Evolutionary conservation across 2,329 filamentous ascomycete species (phyloP).

Genomic region (Periconia sp.): DNA sequence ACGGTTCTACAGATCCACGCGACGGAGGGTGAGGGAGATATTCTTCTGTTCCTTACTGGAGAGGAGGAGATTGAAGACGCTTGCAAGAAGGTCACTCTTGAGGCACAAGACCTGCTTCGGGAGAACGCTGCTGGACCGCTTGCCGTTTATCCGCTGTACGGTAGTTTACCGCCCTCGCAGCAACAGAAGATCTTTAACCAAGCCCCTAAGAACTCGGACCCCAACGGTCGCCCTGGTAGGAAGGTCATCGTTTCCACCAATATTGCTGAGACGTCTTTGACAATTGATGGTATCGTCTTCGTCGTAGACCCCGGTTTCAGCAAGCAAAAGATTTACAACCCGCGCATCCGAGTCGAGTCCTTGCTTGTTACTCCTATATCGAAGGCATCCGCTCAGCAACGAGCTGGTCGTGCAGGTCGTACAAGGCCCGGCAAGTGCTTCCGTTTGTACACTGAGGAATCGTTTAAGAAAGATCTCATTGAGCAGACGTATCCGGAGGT

Average conservation of each 20-base stretch:
- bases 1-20: slow-evolving; percentile 97
- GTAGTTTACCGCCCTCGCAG: slow-evolving; percentile 85
- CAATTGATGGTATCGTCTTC: slow-evolving; percentile 98
- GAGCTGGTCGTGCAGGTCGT: slow-evolving; percentile 98
- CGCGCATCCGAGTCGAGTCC: slow-evolving; percentile 92
- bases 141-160: slow-evolving; percentile 90
- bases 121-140: slow-evolving; percentile 91
- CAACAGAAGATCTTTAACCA: slow-evolving; percentile 96
- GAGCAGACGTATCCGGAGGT: slow-evolving; percentile 97
- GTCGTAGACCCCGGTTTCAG: slow-evolving; percentile 99
- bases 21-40: slow-evolving; percentile 87
- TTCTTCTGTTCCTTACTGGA: slow-evolving; percentile 91
- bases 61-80: slow-evolving; percentile 99
- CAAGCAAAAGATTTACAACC: slow-evolving; percentile 99
- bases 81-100: slow-evolving; percentile 84
- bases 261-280: slow-evolving; percentile 96
- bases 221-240: slow-evolving; percentile 82
- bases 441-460: slow-evolving; percentile 89
- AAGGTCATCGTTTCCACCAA: slow-evolving; percentile 96
- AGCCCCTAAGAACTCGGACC: slow-evolving; percentile 70
- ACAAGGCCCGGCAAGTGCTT: slow-evolving; percentile 98
- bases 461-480: slow-evolving; percentile 97
- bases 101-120: slow-evolving; percentile 86
- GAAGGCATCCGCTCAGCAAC: slow-evolving; percentile 94
- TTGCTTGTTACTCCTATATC: slow-evolving; percentile 97